Evolutionary conservation across 2,329 filamentous ascomycete species (phyloP).

Genomic region (Geosmithia flava): DNA sequence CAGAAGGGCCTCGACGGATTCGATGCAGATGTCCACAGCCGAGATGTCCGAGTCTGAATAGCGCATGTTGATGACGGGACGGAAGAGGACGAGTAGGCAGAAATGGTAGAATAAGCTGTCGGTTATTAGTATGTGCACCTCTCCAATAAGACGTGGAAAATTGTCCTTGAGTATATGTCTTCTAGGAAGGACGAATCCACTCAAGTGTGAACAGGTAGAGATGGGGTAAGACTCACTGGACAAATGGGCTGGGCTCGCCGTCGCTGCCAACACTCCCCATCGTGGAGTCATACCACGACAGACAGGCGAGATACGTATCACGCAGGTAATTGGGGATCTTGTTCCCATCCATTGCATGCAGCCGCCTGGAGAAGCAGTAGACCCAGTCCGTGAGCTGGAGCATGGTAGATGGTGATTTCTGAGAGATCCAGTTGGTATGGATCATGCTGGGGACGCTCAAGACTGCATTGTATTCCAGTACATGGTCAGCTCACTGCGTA

Average conservation of each 20-base stretch:
- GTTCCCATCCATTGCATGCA: background rate
- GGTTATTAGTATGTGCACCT: background rate
- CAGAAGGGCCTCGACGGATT: background rate
- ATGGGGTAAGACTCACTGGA: background rate
- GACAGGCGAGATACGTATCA: background rate
- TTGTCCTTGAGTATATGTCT: no score
- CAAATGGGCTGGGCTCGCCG: background rate
- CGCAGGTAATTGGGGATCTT: background rate
- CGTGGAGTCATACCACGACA: background rate
- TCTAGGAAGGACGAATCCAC: background rate
- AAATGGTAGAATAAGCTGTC: conserved; percentile 2
- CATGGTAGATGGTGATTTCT: background rate
- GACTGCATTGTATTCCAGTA: background rate
- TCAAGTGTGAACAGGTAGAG: background rate
- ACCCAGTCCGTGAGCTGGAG: conserved; percentile 1
- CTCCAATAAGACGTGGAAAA: background rate
- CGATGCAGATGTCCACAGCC: background rate
- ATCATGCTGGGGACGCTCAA: background rate
- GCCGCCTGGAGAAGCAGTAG: conserved; percentile 1
- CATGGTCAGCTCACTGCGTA: no score
- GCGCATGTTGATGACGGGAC: background rate
- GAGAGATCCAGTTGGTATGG: background rate
- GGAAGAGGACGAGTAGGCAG: conserved; percentile 1
- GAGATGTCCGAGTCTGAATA: background rate
- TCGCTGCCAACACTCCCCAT: background rate